phyloP scores from a whole-genome alignment of 345 rosid genomes.

The Corchorus olitorius region DNA sequence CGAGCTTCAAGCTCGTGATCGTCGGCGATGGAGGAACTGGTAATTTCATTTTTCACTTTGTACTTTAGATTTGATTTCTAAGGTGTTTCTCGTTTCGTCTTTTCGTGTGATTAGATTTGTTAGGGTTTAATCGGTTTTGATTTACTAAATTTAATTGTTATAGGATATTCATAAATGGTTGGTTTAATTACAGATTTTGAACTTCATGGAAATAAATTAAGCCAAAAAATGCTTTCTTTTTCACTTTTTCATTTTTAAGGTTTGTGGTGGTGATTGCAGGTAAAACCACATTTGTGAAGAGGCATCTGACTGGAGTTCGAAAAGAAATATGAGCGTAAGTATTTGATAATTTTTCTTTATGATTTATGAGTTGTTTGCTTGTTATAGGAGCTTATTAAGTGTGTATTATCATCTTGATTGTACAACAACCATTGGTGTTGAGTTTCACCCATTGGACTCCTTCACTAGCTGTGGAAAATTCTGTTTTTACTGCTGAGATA shows the following conservation, averaged over 20 bases:
- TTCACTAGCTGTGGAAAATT: conserved; percentile 87
- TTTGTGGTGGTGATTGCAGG: conserved; percentile 39
- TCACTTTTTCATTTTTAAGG: not conserved
- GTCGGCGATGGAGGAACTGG: conserved; percentile 98
- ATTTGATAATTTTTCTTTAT: not conserved
- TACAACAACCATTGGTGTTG: conserved; percentile 93
- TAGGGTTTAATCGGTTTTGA: not conserved
- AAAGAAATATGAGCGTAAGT: conserved; percentile 94
- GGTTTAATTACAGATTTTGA: not conserved
- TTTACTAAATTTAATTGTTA: not conserved
- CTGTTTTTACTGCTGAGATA: conserved; percentile 96
- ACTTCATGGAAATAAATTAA: not conserved
- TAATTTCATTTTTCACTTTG: conserved; percentile 20
- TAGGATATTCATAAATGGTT: not conserved
- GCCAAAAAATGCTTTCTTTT: not conserved
- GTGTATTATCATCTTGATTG: not conserved
- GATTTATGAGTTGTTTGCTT: not conserved
- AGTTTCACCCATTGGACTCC: conserved; percentile 94
- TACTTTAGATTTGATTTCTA: not conserved
- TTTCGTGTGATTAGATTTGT: not conserved
- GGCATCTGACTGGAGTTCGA: conserved; percentile 98
- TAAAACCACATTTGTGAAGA: conserved; percentile 86
- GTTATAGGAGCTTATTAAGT: not conserved
- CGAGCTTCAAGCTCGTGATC: conserved; percentile 89
- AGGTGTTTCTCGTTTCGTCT: not conserved